These are phyloP conservation scores for Tetrapisispora pingtungensis DNA, from an alignment of 805 yeast species.

Conservation along the genomic window DNA sequence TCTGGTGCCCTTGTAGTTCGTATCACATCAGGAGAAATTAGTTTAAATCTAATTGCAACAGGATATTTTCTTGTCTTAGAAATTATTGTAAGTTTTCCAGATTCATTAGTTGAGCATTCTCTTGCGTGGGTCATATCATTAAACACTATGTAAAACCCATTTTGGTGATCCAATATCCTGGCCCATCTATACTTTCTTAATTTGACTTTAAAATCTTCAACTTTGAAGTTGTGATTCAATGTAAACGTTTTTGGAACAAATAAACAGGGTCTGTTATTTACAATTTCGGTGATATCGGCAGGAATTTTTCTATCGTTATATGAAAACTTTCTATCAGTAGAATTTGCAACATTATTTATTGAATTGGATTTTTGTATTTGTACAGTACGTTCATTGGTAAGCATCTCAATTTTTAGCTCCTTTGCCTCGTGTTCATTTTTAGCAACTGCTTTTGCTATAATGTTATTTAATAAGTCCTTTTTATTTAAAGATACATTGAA, in stretches of 20 bases:
- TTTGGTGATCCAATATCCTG: constrained; percentile 47
- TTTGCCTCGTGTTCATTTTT: constrained; percentile 26
- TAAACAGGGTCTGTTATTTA: constrained; percentile 50
- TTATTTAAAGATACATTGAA: constrained; percentile 45
- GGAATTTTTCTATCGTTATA: constrained; percentile 32
- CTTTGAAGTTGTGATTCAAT: constrained; percentile 41
- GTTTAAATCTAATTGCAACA: constrained; percentile 16
- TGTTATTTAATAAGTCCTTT: constrained; percentile 30
- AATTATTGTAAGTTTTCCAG: constrained; percentile 16
- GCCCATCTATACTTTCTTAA: constrained; percentile 56
- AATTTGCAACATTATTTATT: background rate
- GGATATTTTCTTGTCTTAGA: constrained; percentile 19
- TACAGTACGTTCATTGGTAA: background rate
- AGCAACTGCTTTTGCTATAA: constrained; percentile 24
- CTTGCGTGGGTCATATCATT: constrained; percentile 30
- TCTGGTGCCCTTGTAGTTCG: background rate
- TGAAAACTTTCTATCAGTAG: background rate
- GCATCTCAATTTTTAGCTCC: constrained; percentile 5
- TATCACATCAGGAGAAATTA: constrained; percentile 11
- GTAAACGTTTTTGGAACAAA: constrained; percentile 45
- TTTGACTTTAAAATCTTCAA: constrained; percentile 51
- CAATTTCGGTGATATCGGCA: constrained; percentile 36
- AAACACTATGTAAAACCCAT: constrained; percentile 68
- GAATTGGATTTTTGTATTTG: background rate
- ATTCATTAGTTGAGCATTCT: constrained; percentile 17